A percentile compares a stretch with the other conserved stretches of the same genome.
phyloP scores from a whole-genome alignment of 2,329 filamentous ascomycete genomes.

The Aspergillus amoenus region DNA sequence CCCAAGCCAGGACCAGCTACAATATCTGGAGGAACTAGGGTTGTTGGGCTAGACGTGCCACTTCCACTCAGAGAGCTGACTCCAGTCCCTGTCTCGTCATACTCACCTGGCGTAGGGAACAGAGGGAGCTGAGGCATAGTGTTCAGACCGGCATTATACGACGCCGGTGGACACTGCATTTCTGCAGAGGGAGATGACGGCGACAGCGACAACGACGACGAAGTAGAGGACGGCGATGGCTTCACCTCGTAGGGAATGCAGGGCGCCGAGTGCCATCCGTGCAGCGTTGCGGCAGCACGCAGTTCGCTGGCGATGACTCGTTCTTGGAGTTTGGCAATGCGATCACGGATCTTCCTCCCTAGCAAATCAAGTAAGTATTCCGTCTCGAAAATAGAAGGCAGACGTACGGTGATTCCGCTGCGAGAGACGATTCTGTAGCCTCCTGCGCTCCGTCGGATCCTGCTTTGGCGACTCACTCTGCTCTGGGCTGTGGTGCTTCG shows the following conservation, averaged over 20 bases:
- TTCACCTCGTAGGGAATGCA: slow-evolving; percentile 13
- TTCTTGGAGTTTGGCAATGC: slow-evolving; percentile 36
- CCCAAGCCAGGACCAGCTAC: background rate
- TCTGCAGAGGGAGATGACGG: background rate
- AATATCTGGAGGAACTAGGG: background rate
- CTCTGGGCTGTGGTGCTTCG: background rate
- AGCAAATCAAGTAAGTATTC: background rate
- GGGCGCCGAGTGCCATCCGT: slow-evolving; percentile 27
- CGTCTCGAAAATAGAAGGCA: background rate
- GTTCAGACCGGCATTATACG: slow-evolving; percentile 2
- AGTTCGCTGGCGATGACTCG: slow-evolving; percentile 36
- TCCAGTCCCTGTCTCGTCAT: slow-evolving; percentile 1
- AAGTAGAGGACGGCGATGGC: slow-evolving; percentile 12
- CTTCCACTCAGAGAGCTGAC: background rate
- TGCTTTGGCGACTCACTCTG: slow-evolving; percentile 18
- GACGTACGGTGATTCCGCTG: slow-evolving; percentile 33
- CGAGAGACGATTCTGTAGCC: slow-evolving; percentile 34
- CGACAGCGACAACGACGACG: background rate
- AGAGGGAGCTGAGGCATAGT: background rate
- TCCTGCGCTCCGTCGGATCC: slow-evolving; percentile 30
- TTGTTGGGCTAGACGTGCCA: background rate
- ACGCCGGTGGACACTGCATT: slow-evolving; percentile 3
- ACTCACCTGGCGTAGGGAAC: background rate
- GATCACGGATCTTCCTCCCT: slow-evolving; percentile 36
- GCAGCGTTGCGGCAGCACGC: slow-evolving; percentile 27